Evolutionary conservation across 345 rosid species (phyloP).

Genomic region (Euphorbia tirucalli): DNA sequence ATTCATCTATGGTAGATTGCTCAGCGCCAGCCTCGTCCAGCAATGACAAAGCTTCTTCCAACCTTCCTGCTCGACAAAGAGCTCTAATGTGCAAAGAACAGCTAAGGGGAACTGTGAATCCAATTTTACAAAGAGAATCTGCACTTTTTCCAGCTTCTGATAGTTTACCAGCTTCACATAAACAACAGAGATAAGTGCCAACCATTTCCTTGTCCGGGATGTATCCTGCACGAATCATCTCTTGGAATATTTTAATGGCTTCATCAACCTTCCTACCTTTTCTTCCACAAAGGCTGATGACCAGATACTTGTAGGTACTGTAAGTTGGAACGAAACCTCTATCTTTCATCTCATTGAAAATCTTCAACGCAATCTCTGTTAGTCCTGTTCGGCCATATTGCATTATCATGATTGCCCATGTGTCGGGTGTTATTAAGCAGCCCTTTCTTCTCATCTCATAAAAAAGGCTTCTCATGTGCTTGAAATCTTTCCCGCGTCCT

Average conservation of each 20-base stretch:
- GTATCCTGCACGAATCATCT: slow-evolving; percentile 56
- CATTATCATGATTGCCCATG: slow-evolving; percentile 90
- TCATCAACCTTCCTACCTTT: slow-evolving; percentile 69
- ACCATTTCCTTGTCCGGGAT: slow-evolving; percentile 65
- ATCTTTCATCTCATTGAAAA: slow-evolving; percentile 71
- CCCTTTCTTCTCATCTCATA: slow-evolving; percentile 75
- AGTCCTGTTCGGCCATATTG: slow-evolving; percentile 81
- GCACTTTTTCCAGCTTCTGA: slow-evolving; percentile 52
- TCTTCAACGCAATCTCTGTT: slow-evolving; percentile 60
- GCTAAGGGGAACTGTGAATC: slow-evolving; percentile 49
- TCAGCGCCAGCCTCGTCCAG: slow-evolving; percentile 39
- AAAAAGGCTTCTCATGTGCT: slow-evolving; percentile 71
- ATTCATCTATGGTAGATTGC: slow-evolving; percentile 41
- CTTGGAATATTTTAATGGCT: slow-evolving; percentile 53
- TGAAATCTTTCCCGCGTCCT: slow-evolving; percentile 78
- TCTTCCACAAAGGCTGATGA: slow-evolving; percentile 62
- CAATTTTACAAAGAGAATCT: slow-evolving; percentile 47
- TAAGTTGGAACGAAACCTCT: slow-evolving; percentile 40
- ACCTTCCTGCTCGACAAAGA: slow-evolving; percentile 64
- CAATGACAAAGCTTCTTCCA: slow-evolving; percentile 60
- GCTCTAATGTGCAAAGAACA: slow-evolving; percentile 64
- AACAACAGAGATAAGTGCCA: slow-evolving; percentile 54
- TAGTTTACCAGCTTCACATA: slow-evolving; percentile 55
- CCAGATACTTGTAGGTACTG: slow-evolving; percentile 68
- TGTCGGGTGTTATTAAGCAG: slow-evolving; percentile 52